Base-by-base conservation (phyloP, 2,329 filamentous ascomycete genomes). In the Fusarium denticulatum region DNA sequence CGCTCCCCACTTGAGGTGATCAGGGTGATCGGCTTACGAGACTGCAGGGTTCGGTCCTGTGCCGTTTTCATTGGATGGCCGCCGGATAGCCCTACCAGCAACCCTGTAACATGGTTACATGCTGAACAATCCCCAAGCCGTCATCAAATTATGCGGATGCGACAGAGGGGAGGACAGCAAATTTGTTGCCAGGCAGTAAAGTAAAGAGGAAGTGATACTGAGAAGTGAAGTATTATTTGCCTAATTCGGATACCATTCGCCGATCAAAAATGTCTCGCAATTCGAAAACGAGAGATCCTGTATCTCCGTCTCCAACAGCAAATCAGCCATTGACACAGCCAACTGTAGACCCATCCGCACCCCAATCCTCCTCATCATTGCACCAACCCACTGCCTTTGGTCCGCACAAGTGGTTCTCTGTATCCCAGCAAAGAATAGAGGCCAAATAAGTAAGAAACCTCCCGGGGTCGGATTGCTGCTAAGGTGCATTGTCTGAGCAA, bases 261-360 rank as follows among this genome's bases (percentile, higher is more conserved):
- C 72, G 15, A 75, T 30, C 3, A 75, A 32, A 18, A 69, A 74
- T 1, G 72, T 71, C 18, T 75, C 65, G 10, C 60, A 40, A 11
- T 75, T 46, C 34, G 75, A 77, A 56, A 76, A 76, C 7, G 73
- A 72, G 14, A 70, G 40, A 15, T 53, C 65, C 11, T 66, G 58
- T 24, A 40, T 52, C 13, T 63, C 30, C 7, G 69, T 60, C 36
- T 74, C 68, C 16, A 77, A 20, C 11, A 77, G 9, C 20, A 69
- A 20, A 12, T 46, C 55, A 14, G 75, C 71, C 75, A 77, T 77
- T 2, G 75, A 67, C 16, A 73, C 40, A 1, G 75, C 73, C 22
- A 77, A 34, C 28, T 64, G 72, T 18, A 77, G 40, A 7, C 75
- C 74, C 72, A 77, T 76, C 18, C 64, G 60, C 5, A 56, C 18